Evolutionary conservation across 495 filamentous ascomycete species (phyloP).

Genomic region (Terfezia boudieri): DNA sequence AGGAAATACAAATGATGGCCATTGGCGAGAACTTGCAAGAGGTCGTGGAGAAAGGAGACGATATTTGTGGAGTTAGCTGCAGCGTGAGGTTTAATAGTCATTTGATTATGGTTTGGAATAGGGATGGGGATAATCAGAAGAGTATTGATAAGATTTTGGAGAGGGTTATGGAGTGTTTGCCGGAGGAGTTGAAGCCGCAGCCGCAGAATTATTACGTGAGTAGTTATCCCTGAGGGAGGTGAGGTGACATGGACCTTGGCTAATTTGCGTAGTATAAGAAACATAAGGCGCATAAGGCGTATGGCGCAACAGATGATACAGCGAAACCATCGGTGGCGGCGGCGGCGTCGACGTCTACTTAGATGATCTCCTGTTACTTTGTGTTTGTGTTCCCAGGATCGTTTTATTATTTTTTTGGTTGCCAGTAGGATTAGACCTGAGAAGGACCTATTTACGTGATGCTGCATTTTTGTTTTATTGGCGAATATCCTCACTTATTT

Average conservation of each 20-base stretch:
- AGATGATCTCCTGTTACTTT: too few species aligned
- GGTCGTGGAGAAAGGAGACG: slow-evolving; percentile 51
- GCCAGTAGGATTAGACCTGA: too few species aligned
- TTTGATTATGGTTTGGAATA: slow-evolving; percentile 73
- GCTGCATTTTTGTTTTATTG: too few species aligned
- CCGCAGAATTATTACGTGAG: slow-evolving; percentile 38
- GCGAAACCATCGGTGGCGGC: neutral
- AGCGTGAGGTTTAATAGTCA: slow-evolving; percentile 55
- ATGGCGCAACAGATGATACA: neutral
- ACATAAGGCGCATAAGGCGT: neutral
- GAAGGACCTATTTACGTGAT: too few species aligned
- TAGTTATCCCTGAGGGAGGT: neutral
- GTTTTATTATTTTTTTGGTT: too few species aligned
- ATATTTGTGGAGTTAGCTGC: slow-evolving; percentile 52
- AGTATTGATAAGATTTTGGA: slow-evolving; percentile 48
- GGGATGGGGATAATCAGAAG: slow-evolving; percentile 46
- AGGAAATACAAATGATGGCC: slow-evolving; percentile 53
- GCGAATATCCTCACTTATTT: too few species aligned
- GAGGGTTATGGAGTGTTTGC: slow-evolving; percentile 45
- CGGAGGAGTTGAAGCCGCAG: slow-evolving; percentile 42
- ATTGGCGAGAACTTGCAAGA: slow-evolving; percentile 69
- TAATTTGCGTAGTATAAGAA: slow-evolving; percentile 26
- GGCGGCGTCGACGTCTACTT: too few species aligned
- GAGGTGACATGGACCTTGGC: neutral
- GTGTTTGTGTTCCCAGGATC: too few species aligned